These are phyloP conservation scores for Trifolium subterraneum DNA, from an alignment of 306 rosid genomes.

Conservation along the genomic window DNA sequence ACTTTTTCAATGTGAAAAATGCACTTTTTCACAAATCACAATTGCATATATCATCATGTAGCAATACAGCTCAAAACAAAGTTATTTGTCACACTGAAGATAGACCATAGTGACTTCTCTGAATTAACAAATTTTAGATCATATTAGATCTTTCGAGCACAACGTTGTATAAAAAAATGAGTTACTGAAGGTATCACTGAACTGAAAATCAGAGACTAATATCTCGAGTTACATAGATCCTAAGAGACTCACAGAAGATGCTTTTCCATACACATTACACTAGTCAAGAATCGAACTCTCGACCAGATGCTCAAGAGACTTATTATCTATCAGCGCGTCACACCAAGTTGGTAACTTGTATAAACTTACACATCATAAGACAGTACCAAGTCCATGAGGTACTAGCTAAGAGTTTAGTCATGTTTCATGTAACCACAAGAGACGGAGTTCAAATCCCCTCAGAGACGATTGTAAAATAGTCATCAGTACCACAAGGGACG, in stretches of 20 bases:
- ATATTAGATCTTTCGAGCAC: constrained; percentile 9
- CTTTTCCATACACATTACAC: neutral
- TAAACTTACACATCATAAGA: neutral
- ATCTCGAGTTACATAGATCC: neutral
- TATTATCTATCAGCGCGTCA: neutral
- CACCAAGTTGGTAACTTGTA: neutral
- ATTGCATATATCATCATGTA: constrained; percentile 16
- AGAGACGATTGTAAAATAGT: neutral
- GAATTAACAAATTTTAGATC: constrained; percentile 12
- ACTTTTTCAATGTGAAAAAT: neutral
- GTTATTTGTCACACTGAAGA: constrained; percentile 27
- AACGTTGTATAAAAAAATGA: neutral
- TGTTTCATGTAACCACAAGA: neutral
- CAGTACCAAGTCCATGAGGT: neutral
- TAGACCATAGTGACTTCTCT: neutral
- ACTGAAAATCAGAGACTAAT: neutral
- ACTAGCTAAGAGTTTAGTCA: neutral
- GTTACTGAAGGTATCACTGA: neutral
- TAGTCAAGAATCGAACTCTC: neutral
- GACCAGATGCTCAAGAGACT: neutral
- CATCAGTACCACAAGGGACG: too few species aligned
- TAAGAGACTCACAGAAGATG: neutral
- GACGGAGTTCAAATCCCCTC: neutral
- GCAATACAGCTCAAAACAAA: constrained; percentile 32
- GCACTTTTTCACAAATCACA: neutral